Base-by-base conservation (phyloP, 495 filamentous ascomycete species). In the Podospora appendiculata region DNA sequence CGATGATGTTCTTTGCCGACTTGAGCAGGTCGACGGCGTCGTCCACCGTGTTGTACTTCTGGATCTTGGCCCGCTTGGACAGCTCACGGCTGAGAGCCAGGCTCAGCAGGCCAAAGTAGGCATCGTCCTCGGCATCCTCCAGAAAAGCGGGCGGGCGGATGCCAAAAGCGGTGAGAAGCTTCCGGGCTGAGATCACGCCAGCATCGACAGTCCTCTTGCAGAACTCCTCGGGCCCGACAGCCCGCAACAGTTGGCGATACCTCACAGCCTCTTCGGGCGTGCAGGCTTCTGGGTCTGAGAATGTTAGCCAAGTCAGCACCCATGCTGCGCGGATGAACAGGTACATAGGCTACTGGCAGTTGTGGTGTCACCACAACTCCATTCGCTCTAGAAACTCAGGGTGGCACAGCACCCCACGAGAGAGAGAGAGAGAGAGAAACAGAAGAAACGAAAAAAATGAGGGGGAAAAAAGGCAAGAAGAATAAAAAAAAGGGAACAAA, bases 141-240 rank as follows among this genome's bases (percentile, higher is more conserved):
- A 95, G 73, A 64, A 89, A 92, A 32, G 73, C 68, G 14, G 90
- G 90, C 47, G 86, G 85, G 33, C 78, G 67, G 53, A 95, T 83
- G 45, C 87, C 86, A 70, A 98, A 98, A n/a, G 92, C 93, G 6
- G 89, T 93, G 55, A 90, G 82, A 17, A 98, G 73, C 67, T 89
- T 93, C 70, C 86, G 87, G 18, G 86, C 88, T 2, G 86, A 82
- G 53, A 92, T 80, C 25, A 72, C 70, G 12, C 82, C 81, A 19
- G 77, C 73, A 38, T 81, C 79, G 50, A 96, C 77, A 10, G 87
- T 90, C 52, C 83, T 76, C 53, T 80, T 72, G 50, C 89, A 76
- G 67, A 96, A 96, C 13, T 81, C 76, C 44, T 83, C 80, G 43
- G 85, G 85, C 5, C 91, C 92, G 53, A 91, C 69, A 25, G 80